A percentile compares a stretch with the other conserved stretches of the same genome.
These are phyloP conservation scores for Tolypocladium album DNA, from an alignment of 2,329 filamentous ascomycete genomes.

Conservation along the genomic window DNA sequence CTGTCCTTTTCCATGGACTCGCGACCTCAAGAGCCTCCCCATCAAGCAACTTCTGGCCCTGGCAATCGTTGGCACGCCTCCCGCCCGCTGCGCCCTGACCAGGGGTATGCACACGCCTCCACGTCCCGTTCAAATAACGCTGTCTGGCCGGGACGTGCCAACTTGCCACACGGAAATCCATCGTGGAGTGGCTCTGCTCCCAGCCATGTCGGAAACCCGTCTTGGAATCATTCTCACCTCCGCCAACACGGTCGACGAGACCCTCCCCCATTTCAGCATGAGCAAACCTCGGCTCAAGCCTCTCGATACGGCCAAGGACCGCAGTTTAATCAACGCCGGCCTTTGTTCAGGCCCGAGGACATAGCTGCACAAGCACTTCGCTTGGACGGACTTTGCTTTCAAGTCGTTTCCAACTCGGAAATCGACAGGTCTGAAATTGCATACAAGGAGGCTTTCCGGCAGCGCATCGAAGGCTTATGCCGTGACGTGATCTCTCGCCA, in stretches of 20 bases:
- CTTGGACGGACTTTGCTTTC: conserved; percentile 36
- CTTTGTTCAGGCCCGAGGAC: conserved; percentile 30
- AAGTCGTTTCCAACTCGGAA: conserved; percentile 42
- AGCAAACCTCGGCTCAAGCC: conserved; percentile 10
- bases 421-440: conserved; percentile 53
- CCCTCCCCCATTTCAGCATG: conserved; percentile 11
- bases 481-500: conserved; percentile 43
- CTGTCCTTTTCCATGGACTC: conserved; percentile 45
- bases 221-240: neutral
- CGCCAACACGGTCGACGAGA: neutral
- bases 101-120: neutral
- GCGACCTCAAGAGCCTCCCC: conserved; percentile 19
- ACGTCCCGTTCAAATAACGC: neutral
- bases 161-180: neutral
- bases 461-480: conserved; percentile 53
- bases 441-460: conserved; percentile 62
- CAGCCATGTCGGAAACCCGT: neutral
- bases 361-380: conserved; percentile 34
- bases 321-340: conserved; percentile 19
- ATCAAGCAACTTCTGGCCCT: neutral
- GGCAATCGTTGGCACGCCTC: neutral
- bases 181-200: neutral
- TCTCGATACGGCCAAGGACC: conserved; percentile 1
- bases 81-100: neutral
- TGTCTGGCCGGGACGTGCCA: neutral